Evolutionary conservation across 345 rosid genomes (phyloP).

Genomic region (Populus tremula): DNA sequence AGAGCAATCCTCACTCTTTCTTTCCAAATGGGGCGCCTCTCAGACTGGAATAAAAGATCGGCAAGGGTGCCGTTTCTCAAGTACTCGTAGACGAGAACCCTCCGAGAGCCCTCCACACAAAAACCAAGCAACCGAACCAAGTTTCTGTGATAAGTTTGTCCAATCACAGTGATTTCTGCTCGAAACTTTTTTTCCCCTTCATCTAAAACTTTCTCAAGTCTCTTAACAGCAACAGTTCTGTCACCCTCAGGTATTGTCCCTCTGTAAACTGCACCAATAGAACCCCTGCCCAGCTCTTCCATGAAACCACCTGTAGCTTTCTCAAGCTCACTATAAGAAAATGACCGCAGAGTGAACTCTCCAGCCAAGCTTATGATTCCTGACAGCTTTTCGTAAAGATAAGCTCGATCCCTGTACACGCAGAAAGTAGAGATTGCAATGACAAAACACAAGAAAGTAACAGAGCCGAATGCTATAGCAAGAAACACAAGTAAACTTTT

Average conservation of each 20-base stretch:
- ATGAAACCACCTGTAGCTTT: slow-evolving; percentile 21
- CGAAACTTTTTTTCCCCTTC: slow-evolving; percentile 20
- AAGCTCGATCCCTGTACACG: slow-evolving; percentile 14
- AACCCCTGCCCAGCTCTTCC: slow-evolving; percentile 16
- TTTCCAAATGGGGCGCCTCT: slow-evolving; percentile 7
- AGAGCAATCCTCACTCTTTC: slow-evolving; percentile 18
- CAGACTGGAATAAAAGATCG: background rate
- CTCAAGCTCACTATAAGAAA: slow-evolving; percentile 19
- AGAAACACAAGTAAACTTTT: background rate
- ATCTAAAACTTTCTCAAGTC: too few species aligned
- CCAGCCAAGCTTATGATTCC: slow-evolving; percentile 2
- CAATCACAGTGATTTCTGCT: slow-evolving; percentile 27
- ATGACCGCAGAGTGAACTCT: slow-evolving; percentile 19
- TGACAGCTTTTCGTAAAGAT: slow-evolving; percentile 1
- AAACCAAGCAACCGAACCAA: slow-evolving; percentile 31
- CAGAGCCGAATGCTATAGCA: slow-evolving; percentile 4
- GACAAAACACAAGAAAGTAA: slow-evolving; percentile 11
- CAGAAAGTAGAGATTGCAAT: slow-evolving; percentile 18
- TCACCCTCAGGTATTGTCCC: slow-evolving; percentile 4
- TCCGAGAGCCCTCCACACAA: slow-evolving; percentile 18
- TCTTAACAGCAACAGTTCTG: slow-evolving; percentile 14
- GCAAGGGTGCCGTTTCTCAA: slow-evolving; percentile 23
- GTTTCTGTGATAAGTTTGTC: slow-evolving; percentile 32
- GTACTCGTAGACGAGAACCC: slow-evolving; percentile 29
- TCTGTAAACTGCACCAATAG: slow-evolving; percentile 26